Evolutionary conservation across 1,139 yeast species (phyloP), one percentile per base, ranked within the genome.

Genomic region (Lizanozyma gosingica): DNA sequence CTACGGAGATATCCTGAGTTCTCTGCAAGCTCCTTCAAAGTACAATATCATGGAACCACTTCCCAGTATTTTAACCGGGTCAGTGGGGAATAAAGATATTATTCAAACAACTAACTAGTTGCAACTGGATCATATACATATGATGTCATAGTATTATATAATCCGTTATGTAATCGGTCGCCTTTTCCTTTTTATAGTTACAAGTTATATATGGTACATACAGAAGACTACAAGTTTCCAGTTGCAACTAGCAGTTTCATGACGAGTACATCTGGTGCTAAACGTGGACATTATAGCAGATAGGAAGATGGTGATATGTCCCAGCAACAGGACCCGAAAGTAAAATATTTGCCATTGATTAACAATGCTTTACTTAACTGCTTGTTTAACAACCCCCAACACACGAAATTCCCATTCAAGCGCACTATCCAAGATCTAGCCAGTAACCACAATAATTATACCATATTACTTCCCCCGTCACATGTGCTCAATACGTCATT

Each of bases 341-440:
- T 22, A 11, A 22, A 22, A 11, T 22, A 22, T 11, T 22, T 22
- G 29, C 29, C 29, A 11, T 22, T 22, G 11, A 22, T 22, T 11
- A 22, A 22, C 43, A 83, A 84, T 51, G 90, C 92, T 4, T 62
- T 81, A 36, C 64, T 84, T 40, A 80, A 83, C 58, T 70, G 80
- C 41, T 57, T 84, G 18, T 83, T 84, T 65, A 80, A 83, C 59
- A 77, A 80, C 50, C 82, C 83, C 2, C 67, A 73, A 40, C 75
- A 80, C 8, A 50, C 60, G 4, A 71, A 68, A 35, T 63, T 79
- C 0, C 75, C 79, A 2, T 59, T 81, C 44, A 73, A 69, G 45
- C 71, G 68, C 35, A 62, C 80, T 6, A 56, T 67, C 40, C 60
- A 63, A 34, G 65, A 63, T 51, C 51, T 80, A 35, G 57, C 67